Evolutionary conservation across 108 stramenopile species (phyloP).

Genomic region (Cyclotella atomus): DNA sequence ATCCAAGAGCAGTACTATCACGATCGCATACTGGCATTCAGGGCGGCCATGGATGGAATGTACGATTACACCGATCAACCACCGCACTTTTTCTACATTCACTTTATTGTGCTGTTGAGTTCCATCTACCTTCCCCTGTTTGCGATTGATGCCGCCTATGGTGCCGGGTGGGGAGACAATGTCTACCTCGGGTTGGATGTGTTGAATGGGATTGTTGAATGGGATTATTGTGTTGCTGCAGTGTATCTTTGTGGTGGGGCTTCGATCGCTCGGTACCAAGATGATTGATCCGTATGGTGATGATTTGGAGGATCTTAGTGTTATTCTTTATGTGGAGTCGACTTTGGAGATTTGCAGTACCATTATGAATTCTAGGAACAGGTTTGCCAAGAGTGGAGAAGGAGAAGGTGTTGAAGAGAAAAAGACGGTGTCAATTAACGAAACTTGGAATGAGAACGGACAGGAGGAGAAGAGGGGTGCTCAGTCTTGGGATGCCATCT

Average conservation of each 20-base stretch:
- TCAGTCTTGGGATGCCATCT: too few relatives aligned
- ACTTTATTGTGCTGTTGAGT: constrained; percentile 50
- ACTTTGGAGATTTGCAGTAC: constrained; percentile 26
- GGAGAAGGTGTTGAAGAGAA: background rate
- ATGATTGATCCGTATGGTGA: constrained; percentile 52
- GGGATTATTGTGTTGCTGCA: constrained; percentile 50
- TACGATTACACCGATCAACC: constrained; percentile 53
- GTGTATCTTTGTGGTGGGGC: constrained; percentile 43
- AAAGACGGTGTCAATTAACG: too few relatives aligned
- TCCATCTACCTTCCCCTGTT: constrained; percentile 56
- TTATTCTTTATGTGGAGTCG: constrained; percentile 41
- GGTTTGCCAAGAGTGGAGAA: background rate
- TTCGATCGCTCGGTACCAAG: constrained; percentile 44
- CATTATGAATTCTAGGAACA: constrained; percentile 24
- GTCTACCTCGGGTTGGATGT: constrained; percentile 68
- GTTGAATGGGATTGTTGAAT: constrained; percentile 43
- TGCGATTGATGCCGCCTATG: constrained; percentile 35
- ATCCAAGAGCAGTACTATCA: constrained; percentile 2
- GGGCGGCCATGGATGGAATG: constrained; percentile 31
- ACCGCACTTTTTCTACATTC: constrained; percentile 60
- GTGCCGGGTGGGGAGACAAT: constrained; percentile 32
- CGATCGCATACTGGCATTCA: constrained; percentile 18
- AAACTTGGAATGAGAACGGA: too few relatives aligned
- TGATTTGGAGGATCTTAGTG: constrained; percentile 56
- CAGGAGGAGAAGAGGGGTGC: too few relatives aligned